Evolutionary conservation across 106 monocot genomes (phyloP), one percentile per base, ranked within the genome.

Genomic region (Alisma plantagoaquatica): DNA sequence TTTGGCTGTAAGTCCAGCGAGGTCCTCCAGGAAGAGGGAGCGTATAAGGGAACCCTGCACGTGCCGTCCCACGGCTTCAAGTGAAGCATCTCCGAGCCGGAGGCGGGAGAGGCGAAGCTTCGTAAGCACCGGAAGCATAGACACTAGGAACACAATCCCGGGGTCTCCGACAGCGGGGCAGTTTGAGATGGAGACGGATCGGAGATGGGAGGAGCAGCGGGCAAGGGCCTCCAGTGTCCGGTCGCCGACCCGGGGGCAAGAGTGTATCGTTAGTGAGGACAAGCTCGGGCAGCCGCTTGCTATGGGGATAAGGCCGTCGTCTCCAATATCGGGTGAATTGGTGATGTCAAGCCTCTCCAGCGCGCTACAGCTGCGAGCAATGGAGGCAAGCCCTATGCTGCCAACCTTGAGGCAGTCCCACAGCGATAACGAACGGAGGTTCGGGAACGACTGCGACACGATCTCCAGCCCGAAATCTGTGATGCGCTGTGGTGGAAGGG

Each of bases 331-430:
- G 2, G 56, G 56, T 20, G 41, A 27, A 27, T 65, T 54, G 44
- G 54, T 54, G 15, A 65, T 29, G 53, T 55, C 42, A 23, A 65
- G 65, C 43, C 35, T 44, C 53, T 65, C 44, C 4, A 65, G 54
- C 31, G 41, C 54, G 11, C 4, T 41, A 29, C 65, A 65, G 41
- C 27, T 25, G 1, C 25, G 8, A 17, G 54, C 65, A 5, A 65
- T 54, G 54, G 45, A 42, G 17, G 43, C 65, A 6, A 65, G 45
- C 17, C 65, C 65, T 14, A 11, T 23, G 45, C 54, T 44, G n/a
- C 65, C 30, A 6, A 65, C 19, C n/a, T 53, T 42, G 65, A 24
- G 14, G 31, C 66, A 66, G 33, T 56, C 33, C 66, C 66, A 66
- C 18, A 66, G 56, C 3, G 56, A 14, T 3, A 66, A 33, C 4